A percentile compares a stretch with the other conserved stretches of the same genome.
Conservation (phyloP, 176 grass and related monocot species). For the Oryza officinalis region DNA sequence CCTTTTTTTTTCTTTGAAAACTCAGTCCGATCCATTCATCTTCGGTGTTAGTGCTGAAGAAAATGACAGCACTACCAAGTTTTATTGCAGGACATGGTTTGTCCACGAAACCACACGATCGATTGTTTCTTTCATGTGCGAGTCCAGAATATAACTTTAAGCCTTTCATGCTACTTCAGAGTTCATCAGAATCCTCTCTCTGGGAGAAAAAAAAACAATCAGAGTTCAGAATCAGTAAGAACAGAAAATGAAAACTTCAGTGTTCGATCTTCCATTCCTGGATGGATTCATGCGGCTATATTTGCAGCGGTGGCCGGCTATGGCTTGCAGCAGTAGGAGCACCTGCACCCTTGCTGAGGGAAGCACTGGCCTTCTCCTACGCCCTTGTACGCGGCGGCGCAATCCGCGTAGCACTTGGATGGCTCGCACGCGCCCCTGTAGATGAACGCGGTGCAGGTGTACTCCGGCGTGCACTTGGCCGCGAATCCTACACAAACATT, state of each 20-base stretch:
- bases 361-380: slow-evolving; percentile 10
- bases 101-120: too few species aligned
- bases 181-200: neutral
- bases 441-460: neutral
- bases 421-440: neutral
- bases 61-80: too few species aligned
- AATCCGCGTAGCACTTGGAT: neutral
- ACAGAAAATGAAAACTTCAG: neutral
- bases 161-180: neutral
- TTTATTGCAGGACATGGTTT: too few species aligned
- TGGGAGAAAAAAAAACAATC: neutral
- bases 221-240: neutral
- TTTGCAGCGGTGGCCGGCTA: neutral
- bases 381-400: neutral
- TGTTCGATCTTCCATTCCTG: neutral
- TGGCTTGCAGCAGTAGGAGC: neutral
- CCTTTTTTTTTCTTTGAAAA: too few species aligned
- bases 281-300: neutral
- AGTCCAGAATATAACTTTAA: neutral
- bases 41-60: too few species aligned
- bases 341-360: neutral
- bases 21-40: too few species aligned
- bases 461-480: slow-evolving; percentile 1
- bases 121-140: neutral
- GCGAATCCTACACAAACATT: neutral